Base-by-base conservation (phyloP, 495 filamentous ascomycete genomes). In the Venustampulla echinocandica region DNA sequence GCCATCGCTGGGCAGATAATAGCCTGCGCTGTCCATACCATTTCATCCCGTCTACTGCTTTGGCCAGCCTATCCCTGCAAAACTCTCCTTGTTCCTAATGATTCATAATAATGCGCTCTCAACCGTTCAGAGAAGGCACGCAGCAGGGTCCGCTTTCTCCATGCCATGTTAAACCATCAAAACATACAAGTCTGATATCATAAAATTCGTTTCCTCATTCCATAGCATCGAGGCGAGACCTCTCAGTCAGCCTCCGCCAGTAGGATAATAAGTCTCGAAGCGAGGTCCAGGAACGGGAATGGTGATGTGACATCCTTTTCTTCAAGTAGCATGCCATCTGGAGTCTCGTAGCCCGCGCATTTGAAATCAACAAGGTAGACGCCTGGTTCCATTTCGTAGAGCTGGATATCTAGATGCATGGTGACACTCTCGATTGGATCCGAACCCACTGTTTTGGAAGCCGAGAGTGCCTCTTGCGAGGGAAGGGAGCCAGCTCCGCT, bases 291-390 rank as follows among this genome's bases (percentile, higher is more conserved):
- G 67, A 88, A 88, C 19, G 84, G 84, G 56, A 85, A 88, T 44
- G 84, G 82, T 58, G 74, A 80, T 39, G 79, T 80, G 32, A 82
- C 81, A 46, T 81, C 78, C 71, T 88, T 87, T 61, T 85, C 83
- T 51, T 81, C 75, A 18, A 77, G 61, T 36, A 77, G 60, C 44
- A 66, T 70, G 17, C 77, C 75, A 10, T 76, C 68, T 2, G 65
- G 55, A 28, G 85, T 84, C 64, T 98, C 92, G 63, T 98, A 98
- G 5, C 92, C 92, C n/a, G 90, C 88, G 59, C 92, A 95, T 60
- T 94, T 97, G 75, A 98, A 97, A 62, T 98, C 92, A 20, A 98
- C 92, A 52, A 97, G 82, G 64, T 90, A 98, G 54, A 89, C 90
- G 46, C 85, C 84, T 30, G 80, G 78, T 63, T 98, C 92, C 64